phyloP scores from a whole-genome alignment of 495 filamentous ascomycete genomes.

The Xylaria longipes region DNA sequence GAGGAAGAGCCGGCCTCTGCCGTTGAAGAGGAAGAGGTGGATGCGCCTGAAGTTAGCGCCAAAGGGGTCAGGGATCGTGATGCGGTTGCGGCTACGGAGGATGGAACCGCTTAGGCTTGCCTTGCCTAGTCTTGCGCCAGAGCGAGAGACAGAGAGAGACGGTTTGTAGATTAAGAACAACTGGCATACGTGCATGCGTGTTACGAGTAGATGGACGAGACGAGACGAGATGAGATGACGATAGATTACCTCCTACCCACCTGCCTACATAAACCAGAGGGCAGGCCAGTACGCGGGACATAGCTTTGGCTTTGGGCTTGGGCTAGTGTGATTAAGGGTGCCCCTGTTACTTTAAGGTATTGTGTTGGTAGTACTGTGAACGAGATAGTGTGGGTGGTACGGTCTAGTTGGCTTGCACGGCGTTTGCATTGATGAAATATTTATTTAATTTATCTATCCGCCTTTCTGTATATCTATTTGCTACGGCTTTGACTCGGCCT shows the following conservation, averaged over 20 bases:
- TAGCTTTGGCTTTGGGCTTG: not conserved
- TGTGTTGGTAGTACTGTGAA: not conserved
- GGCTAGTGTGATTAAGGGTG: not conserved
- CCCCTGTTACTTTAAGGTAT: not conserved
- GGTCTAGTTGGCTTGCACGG: not conserved
- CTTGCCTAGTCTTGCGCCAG: not conserved
- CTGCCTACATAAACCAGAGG: not conserved
- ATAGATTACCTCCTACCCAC: not conserved
- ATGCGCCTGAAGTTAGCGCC: slow-evolving; percentile 41
- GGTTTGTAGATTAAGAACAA: slow-evolving; percentile 6
- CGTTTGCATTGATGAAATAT: slow-evolving; percentile 1
- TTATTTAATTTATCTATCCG: not conserved
- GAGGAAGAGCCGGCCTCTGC: slow-evolving; percentile 51
- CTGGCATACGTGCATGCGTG: not conserved
- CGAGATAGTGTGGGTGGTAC: not conserved
- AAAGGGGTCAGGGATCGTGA: slow-evolving; percentile 35
- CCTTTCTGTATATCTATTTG: not conserved
- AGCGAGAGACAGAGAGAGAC: not conserved
- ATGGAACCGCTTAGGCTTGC: slow-evolving; percentile 1
- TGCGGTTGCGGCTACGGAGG: not conserved
- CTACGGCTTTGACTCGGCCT: not conserved
- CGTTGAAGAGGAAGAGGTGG: slow-evolving; percentile 29
- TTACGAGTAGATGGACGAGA: slow-evolving; percentile 5
- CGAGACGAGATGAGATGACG: slow-evolving; percentile 4
- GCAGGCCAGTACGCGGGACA: not conserved